Conservation (phyloP, 1,284 basidiomycete genomes). For the Ceratobasidium sp. region DNA sequence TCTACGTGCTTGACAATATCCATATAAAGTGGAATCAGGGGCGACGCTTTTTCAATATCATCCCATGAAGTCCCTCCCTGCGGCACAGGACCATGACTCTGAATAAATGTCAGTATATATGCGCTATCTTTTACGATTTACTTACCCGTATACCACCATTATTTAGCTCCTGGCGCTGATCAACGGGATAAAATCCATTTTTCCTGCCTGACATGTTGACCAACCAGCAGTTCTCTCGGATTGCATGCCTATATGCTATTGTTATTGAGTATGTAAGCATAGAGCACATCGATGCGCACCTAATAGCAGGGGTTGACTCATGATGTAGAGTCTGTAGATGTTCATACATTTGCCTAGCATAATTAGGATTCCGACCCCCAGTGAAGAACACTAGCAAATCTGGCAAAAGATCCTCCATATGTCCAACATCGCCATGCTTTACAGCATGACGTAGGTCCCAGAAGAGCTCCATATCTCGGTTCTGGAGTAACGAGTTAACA, state of each 20-base stretch:
- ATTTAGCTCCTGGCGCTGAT: constrained; percentile 1
- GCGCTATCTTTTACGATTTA: neutral
- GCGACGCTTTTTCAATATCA: neutral
- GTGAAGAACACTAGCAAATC: neutral
- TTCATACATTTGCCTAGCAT: constrained; percentile 10
- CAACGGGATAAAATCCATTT: neutral
- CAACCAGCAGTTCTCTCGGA: neutral
- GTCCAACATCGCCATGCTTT: neutral
- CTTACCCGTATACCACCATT: neutral
- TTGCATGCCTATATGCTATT: neutral
- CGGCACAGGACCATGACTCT: too few relatives aligned
- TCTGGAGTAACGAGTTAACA: neutral
- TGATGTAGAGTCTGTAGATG: neutral
- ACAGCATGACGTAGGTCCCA: neutral
- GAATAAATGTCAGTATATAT: neutral
- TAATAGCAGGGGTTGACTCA: neutral
- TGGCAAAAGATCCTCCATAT: constrained; percentile 5
- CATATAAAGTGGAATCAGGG: neutral
- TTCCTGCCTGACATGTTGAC: neutral
- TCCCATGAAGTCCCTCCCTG: neutral
- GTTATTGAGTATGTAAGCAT: too few relatives aligned
- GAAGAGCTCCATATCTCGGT: neutral
- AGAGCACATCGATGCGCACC: neutral
- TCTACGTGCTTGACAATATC: neutral
- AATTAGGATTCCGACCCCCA: neutral